A percentile compares a stretch with the other conserved stretches of the same genome.
Conservation (phyloP, 257 asterid genomes). For the Solanum microdontum region DNA sequence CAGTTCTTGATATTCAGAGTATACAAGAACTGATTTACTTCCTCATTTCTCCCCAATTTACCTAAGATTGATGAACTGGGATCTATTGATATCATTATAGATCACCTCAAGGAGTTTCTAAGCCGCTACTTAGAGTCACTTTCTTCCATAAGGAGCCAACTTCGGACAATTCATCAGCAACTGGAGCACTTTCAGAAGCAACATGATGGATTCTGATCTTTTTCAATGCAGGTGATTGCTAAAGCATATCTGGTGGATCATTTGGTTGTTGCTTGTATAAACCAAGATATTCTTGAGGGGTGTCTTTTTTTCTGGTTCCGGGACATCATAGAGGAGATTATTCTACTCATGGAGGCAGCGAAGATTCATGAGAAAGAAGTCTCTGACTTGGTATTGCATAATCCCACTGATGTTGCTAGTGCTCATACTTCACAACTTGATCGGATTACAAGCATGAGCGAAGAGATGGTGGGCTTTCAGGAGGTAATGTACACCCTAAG, state of each 20-base stretch:
- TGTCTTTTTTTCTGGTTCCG: background rate
- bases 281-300: background rate
- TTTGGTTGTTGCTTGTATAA: background rate
- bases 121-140: background rate
- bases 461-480: constrained; percentile 13
- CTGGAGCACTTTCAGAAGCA: background rate
- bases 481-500: background rate
- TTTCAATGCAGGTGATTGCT: background rate
- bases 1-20: background rate
- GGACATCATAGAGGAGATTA: background rate
- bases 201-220: background rate
- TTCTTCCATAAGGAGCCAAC: background rate
- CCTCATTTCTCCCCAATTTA: background rate
- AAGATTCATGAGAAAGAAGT: background rate
- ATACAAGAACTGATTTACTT: background rate
- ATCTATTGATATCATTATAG: background rate
- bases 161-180: background rate
- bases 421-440: background rate
- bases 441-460: background rate
- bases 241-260: constrained; percentile 11
- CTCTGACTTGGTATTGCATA: background rate
- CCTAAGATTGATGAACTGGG: background rate
- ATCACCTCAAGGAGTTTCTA: background rate
- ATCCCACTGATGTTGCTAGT: background rate
- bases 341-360: background rate